Evolutionary conservation across 2,329 filamentous ascomycete genomes (phyloP).

Genomic region (Exophiala xenobiotica): DNA sequence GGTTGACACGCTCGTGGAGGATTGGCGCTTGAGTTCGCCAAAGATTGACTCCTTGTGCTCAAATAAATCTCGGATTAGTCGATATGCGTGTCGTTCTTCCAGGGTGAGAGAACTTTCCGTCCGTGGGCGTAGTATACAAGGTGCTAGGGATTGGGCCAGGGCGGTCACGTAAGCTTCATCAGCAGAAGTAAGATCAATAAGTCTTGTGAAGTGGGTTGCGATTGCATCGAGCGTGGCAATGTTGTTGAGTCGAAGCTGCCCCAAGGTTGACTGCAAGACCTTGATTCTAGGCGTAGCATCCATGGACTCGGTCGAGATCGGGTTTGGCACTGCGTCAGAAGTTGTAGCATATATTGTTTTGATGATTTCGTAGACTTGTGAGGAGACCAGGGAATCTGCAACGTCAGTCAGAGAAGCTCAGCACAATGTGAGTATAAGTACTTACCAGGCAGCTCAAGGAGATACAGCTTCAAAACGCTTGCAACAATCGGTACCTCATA

Average conservation of each 20-base stretch:
- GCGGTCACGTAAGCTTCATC: constrained; percentile 79
- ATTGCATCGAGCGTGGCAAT: constrained; percentile 98
- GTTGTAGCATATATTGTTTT: constrained; percentile 93
- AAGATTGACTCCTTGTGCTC: constrained; percentile 94
- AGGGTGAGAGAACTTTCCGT: constrained; percentile 86
- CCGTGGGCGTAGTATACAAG: constrained; percentile 84
- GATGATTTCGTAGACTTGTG: constrained; percentile 97
- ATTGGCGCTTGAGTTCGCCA: constrained; percentile 81
- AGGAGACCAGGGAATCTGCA: constrained; percentile 92
- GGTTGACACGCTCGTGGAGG: constrained; percentile 33
- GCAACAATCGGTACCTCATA: constrained; percentile 95
- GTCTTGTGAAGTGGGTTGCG: constrained; percentile 94
- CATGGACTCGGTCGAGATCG: constrained; percentile 38
- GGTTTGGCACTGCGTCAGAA: constrained; percentile 71
- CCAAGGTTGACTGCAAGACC: constrained; percentile 91
- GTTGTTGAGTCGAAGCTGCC: constrained; percentile 90
- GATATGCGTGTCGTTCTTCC: constrained; percentile 91
- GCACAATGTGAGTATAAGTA: constrained; percentile 18
- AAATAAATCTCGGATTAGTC: constrained; percentile 87
- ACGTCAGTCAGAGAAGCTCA: constrained; percentile 1
- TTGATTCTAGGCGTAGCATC: constrained; percentile 61
- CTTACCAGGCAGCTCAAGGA: constrained; percentile 89
- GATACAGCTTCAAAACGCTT: constrained; percentile 87
- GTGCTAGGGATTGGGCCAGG: constrained; percentile 72
- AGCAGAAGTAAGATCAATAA: constrained; percentile 94